Evolutionary conservation across 2,329 filamentous ascomycete species (phyloP).

Genomic region (Bisporella sp.): DNA sequence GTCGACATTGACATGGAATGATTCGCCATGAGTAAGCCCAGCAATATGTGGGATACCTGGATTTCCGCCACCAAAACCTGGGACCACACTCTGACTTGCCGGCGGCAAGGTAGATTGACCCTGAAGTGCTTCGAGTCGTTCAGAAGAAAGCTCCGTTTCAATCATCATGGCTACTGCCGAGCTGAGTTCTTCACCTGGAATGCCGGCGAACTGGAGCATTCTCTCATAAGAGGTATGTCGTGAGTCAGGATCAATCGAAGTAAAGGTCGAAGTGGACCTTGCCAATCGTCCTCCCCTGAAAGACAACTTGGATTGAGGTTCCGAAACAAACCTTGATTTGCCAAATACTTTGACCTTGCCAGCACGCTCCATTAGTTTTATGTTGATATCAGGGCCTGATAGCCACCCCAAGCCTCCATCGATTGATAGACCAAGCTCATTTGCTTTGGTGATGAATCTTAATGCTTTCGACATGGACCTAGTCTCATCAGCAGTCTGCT

Average conservation of each 20-base stretch:
- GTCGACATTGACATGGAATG: background rate
- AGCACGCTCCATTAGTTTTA: constrained; percentile 5
- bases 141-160: constrained; percentile 7
- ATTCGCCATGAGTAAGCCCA: too few species aligned
- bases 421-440: constrained; percentile 59
- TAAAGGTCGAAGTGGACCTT: background rate
- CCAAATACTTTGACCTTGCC: constrained; percentile 39
- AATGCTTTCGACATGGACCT: constrained; percentile 55
- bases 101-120: too few species aligned
- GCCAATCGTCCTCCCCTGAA: background rate
- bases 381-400: constrained; percentile 50
- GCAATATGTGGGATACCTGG: too few species aligned
- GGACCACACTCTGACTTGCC: too few species aligned
- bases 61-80: too few species aligned
- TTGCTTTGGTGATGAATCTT: constrained; percentile 44
- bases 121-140: background rate
- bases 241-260: background rate
- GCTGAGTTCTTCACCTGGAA: constrained; percentile 13
- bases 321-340: constrained; percentile 27
- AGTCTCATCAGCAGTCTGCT: constrained; percentile 57
- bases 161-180: constrained; percentile 14
- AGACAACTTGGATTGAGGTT: constrained; percentile 16
- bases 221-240: constrained; percentile 6
- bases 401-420: constrained; percentile 64
- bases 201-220: constrained; percentile 23